Conservation (phyloP, 495 filamentous ascomycete species). For the Annulohypoxylon bovei region DNA sequence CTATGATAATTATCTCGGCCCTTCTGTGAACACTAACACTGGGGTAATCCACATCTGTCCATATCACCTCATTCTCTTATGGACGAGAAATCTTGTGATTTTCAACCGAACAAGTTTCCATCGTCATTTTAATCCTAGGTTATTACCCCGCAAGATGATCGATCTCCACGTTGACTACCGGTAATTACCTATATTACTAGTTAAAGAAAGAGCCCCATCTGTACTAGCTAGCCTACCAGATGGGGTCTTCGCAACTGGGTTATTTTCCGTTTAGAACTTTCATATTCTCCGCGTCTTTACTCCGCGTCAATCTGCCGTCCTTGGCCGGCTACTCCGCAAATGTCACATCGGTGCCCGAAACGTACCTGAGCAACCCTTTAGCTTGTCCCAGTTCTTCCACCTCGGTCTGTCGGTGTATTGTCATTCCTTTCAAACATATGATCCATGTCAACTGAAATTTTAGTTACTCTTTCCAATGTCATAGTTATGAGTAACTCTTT, state of each 20-base stretch:
- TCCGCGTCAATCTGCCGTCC: background rate
- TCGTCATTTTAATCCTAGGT: background rate
- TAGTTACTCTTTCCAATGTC: background rate
- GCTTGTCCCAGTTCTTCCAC: background rate
- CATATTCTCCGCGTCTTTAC: background rate
- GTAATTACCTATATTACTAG: background rate
- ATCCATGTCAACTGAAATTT: background rate
- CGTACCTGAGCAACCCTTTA: background rate
- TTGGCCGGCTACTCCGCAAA: background rate
- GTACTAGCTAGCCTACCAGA: background rate
- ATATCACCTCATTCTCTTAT: background rate
- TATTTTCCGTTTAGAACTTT: background rate
- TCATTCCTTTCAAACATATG: background rate
- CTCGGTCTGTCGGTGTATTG: background rate
- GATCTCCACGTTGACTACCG: background rate
- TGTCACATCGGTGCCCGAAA: background rate
- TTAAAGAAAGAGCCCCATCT: background rate
- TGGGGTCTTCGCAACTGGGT: background rate
- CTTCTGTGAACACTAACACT: background rate
- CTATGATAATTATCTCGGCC: background rate
- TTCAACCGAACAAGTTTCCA: background rate
- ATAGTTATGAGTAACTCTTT: background rate
- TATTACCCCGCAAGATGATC: background rate
- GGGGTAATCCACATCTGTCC: background rate
- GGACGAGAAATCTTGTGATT: background rate